Evolutionary conservation across 768 basidiomycete genomes (phyloP).

Genomic region (Mycena crocata): DNA sequence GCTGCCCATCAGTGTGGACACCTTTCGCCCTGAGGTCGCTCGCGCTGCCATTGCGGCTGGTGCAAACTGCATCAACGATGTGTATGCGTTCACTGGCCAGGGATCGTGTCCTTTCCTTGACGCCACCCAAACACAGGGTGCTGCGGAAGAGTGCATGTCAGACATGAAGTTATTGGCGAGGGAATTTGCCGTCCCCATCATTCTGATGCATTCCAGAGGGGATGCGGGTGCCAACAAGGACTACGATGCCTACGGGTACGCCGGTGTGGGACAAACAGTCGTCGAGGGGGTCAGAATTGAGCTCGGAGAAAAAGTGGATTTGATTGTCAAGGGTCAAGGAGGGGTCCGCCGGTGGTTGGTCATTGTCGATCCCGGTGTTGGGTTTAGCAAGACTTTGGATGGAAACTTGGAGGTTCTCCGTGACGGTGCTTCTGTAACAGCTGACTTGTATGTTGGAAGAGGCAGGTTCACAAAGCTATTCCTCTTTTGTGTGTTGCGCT

Average conservation of each 20-base stretch:
- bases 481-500: neutral
- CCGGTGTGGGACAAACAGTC: constrained; percentile 55
- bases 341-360: constrained; percentile 91
- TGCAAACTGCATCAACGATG: constrained; percentile 95
- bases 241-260: constrained; percentile 60
- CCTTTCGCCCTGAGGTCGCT: constrained; percentile 88
- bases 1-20: constrained; percentile 84
- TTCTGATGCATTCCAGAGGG: constrained; percentile 95
- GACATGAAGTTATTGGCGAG: constrained; percentile 78
- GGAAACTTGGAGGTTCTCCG: constrained; percentile 81
- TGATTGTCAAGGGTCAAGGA: constrained; percentile 71
- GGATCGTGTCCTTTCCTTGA: constrained; percentile 50
- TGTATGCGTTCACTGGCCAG: constrained; percentile 81
- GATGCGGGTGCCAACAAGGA: constrained; percentile 83
- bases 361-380: constrained; percentile 91
- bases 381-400: constrained; percentile 89
- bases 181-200: constrained; percentile 76
- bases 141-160: constrained; percentile 54
- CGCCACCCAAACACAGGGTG: constrained; percentile 36
- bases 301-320: constrained; percentile 74
- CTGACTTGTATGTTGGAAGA: constrained; percentile 47
- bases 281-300: constrained; percentile 78
- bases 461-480: constrained; percentile 33
- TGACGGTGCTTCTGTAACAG: constrained; percentile 58
- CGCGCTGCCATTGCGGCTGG: constrained; percentile 80